Conservation (phyloP, 225 moss, liverwort and hornwort species). For the Thuidium tamariscinum region DNA sequence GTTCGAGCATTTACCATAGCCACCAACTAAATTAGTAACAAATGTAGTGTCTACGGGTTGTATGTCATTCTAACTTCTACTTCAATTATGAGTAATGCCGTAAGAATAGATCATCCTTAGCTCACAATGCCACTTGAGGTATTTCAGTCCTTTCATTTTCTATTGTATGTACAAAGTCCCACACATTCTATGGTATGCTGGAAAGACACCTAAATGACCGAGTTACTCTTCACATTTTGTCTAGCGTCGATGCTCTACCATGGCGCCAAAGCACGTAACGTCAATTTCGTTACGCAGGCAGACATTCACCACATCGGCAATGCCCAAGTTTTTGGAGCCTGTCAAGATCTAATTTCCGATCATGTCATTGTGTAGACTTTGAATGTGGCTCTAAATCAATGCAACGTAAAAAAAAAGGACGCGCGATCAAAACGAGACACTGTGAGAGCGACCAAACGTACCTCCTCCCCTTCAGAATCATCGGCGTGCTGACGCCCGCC, state of each 20-base stretch:
- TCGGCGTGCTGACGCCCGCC: not conserved
- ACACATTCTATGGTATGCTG: not conserved
- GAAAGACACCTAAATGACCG: not conserved
- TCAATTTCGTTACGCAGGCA: not conserved
- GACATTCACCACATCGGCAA: not conserved
- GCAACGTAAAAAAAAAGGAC: not conserved
- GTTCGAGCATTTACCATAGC: not conserved
- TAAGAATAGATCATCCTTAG: too few species aligned
- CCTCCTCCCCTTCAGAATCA: conserved; percentile 6
- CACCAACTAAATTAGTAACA: not conserved
- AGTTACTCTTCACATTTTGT: not conserved
- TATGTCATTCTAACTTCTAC: not conserved
- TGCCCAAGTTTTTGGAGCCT: not conserved
- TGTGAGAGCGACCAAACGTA: not conserved
- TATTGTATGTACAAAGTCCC: too few species aligned
- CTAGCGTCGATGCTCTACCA: not conserved
- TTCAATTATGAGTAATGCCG: too few species aligned
- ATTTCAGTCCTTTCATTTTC: not conserved
- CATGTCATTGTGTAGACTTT: too few species aligned
- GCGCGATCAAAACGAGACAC: not conserved
- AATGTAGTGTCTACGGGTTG: not conserved
- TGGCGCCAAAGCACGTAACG: not conserved
- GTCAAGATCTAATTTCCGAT: not conserved
- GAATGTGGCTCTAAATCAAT: not conserved
- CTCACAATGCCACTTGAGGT: not conserved